These are phyloP conservation scores for Gamsiella multidivaricata DNA, from an alignment of 192 early-diverging fungal species.

Conservation along the genomic window DNA sequence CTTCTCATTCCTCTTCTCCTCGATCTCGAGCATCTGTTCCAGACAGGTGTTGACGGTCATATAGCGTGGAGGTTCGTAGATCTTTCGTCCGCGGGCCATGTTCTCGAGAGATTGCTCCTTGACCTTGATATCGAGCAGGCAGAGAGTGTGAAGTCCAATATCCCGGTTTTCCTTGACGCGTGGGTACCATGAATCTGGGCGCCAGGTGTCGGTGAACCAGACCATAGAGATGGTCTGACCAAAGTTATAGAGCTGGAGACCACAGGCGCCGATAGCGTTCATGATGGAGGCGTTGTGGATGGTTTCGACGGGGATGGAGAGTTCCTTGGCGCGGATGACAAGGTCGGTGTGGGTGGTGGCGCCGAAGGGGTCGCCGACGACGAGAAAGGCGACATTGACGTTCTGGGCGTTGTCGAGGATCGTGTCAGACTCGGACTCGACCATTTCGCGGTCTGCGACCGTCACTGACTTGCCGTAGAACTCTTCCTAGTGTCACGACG, in stretches of 20 bases:
- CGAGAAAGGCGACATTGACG: constrained; percentile 93
- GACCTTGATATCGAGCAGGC: constrained; percentile 97
- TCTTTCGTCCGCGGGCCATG: constrained; percentile 89
- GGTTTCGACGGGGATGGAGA: constrained; percentile 82
- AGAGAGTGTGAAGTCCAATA: constrained; percentile 93
- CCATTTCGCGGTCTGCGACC: constrained; percentile 97
- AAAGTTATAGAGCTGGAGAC: constrained; percentile 97
- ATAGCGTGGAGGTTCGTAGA: constrained; percentile 98
- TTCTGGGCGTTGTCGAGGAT: constrained; percentile 90
- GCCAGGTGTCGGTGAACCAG: constrained; percentile 97
- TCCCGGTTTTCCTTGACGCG: constrained; percentile 87
- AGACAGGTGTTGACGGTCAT: constrained; percentile 97
- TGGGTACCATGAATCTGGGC: constrained; percentile 96
- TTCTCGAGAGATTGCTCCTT: constrained; percentile 98
- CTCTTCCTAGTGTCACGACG: constrained; percentile 70
- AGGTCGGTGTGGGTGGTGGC: constrained; percentile 99
- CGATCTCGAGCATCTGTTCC: constrained; percentile 92
- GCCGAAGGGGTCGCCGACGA: constrained; percentile 97
- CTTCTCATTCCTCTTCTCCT: constrained; percentile 78
- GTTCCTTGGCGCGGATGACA: constrained; percentile 91
- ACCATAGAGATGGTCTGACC: constrained; percentile 99
- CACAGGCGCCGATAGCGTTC: constrained; percentile 96
- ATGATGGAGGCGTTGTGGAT: constrained; percentile 99
- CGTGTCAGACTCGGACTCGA: constrained; percentile 89
- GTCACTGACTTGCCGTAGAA: constrained; percentile 89